A percentile compares a stretch with the other conserved stretches of the same genome.
Conservation (phyloP, 1,284 basidiomycete genomes). For the Irpex rosettiformis region DNA sequence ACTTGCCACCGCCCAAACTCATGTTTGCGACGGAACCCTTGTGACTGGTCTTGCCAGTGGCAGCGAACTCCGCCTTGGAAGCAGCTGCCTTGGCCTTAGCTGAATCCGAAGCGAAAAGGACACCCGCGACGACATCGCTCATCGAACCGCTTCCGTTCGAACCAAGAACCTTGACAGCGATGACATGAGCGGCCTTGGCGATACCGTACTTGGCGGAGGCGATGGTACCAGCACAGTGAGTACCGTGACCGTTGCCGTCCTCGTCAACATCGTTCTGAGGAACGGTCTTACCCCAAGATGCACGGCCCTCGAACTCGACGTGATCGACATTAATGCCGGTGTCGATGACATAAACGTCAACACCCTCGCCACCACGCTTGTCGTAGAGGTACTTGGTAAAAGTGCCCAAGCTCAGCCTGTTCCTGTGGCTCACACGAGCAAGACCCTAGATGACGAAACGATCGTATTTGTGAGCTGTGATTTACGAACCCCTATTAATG, state of each 20-base stretch:
- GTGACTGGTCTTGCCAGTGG: constrained; percentile 38
- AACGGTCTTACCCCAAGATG: constrained; percentile 37
- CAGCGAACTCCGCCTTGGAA: constrained; percentile 61
- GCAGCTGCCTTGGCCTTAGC: constrained; percentile 56
- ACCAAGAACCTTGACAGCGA: constrained; percentile 97
- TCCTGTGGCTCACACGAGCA: constrained; percentile 91
- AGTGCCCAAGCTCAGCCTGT: constrained; percentile 74
- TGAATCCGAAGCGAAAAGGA: constrained; percentile 75
- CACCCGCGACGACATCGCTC: constrained; percentile 91
- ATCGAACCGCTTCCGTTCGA: constrained; percentile 93
- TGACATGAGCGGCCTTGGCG: constrained; percentile 89
- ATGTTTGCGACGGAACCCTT: constrained; percentile 98
- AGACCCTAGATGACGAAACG: constrained; percentile 63
- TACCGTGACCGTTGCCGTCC: constrained; percentile 39
- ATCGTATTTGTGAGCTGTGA: not conserved
- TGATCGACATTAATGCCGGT: constrained; percentile 91
- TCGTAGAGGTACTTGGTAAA: constrained; percentile 89
- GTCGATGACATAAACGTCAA: constrained; percentile 68
- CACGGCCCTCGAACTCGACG: constrained; percentile 71
- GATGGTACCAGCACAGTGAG: constrained; percentile 40
- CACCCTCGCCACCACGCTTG: constrained; percentile 78
- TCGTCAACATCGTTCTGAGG: constrained; percentile 51
- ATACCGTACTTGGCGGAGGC: constrained; percentile 73
- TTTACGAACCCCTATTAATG: constrained; percentile 5
- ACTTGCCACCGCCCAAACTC: constrained; percentile 96